Conservation (phyloP, 176 grass and related monocot genomes). For the Phoenix dactylifera region DNA sequence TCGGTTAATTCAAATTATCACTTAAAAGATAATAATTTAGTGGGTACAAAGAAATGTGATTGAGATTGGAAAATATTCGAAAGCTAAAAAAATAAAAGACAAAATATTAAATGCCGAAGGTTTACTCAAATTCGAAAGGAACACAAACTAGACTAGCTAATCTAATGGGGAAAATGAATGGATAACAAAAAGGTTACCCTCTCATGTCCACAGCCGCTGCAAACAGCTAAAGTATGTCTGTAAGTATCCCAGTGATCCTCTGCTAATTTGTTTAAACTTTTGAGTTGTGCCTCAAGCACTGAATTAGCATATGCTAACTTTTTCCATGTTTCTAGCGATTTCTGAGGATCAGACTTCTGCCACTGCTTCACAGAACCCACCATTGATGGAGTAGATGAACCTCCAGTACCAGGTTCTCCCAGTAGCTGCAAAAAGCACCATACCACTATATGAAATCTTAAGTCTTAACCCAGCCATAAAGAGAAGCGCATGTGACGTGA, state of each 20-base stretch:
- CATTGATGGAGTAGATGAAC: constrained; percentile 93
- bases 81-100: no score
- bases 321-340: constrained; percentile 65
- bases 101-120: no score
- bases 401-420: constrained; percentile 87
- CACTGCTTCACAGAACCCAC: constrained; percentile 85
- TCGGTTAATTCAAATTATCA: no score
- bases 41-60: no score
- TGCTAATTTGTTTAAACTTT: constrained; percentile 55
- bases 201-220: constrained; percentile 33
- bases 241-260: constrained; percentile 47
- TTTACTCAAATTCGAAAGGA: no score
- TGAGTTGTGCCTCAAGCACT: constrained; percentile 55
- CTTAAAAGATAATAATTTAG: no score
- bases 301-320: constrained; percentile 63
- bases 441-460: not conserved
- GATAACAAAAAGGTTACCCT: constrained; percentile 41
- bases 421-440: constrained; percentile 42
- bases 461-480: not conserved
- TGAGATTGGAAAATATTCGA: no score
- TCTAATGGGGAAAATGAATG: no score
- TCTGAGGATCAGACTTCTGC: constrained; percentile 72
- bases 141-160: no score
- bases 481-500: no score
- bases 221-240: constrained; percentile 36